Evolutionary conservation across 1,139 yeast species (phyloP), one percentile per base, ranked within the genome.

Genomic region (Saccharomyces hybrid): DNA sequence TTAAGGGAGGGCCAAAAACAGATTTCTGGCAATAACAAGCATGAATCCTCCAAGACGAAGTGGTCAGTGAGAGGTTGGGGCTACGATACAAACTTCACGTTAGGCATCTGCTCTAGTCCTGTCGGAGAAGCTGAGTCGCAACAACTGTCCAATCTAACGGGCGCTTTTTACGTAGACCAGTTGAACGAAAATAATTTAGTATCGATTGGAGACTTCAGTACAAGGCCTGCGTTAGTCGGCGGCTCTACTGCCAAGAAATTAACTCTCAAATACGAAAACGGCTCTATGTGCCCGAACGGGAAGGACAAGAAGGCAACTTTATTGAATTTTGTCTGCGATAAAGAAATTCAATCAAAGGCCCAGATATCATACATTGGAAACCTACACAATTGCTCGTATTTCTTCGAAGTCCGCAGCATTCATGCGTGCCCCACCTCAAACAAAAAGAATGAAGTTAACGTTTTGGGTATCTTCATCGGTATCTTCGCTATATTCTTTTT

Each of bases 401-500:
- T 85, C 64, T 90, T 90, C 68, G 96, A 90, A 67, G 89, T 88
- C 28, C 74, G 90, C 60, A 87, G 96, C 4, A 84, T 88, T 51
- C 88, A 85, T 68, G 96, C 96, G 0, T 90, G 97, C 70, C 90
- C 96, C 0, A 85, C 91, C 0, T 84, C 88, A 9, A 82, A 84
- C 56, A 71, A 74, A 55, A 61, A 55, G 25, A 71, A 73, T 52
- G 70, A 66, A 49, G 61, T 66, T 38, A 67, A 64, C 57, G 69
- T 65, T n/a, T 53, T 64, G 27, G 70, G 70, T 32, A 69, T 69
- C 27, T 68, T 68, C 55, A 53, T 65, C 44, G 64, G 66, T 26
- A 69, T 68, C 27, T 61, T 72, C 27, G 56, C 65, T 25, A 75
- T 75, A 16, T 76, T 76, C 42, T 59, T 71, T 48, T 52, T 68